These are phyloP conservation scores for Paxillus rubicundulus DNA, from an alignment of 768 basidiomycete genomes.

Conservation along the genomic window DNA sequence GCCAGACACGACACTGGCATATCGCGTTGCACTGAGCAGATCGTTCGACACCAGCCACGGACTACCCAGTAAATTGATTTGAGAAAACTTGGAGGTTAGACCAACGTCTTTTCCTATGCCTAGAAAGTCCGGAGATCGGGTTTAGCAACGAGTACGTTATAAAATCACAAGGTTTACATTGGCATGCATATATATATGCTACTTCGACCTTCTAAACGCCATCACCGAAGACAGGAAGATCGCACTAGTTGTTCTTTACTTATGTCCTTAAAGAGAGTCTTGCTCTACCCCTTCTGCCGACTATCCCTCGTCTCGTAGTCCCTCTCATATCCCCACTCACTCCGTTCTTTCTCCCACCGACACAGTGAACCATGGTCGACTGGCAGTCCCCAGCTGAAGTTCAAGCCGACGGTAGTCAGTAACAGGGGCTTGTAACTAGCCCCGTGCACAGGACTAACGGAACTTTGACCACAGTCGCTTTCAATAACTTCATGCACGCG, in stretches of 20 bases:
- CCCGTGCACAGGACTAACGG: constrained; percentile 6
- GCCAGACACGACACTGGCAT: no score
- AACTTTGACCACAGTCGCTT: constrained; percentile 20
- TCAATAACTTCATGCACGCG: constrained; percentile 56
- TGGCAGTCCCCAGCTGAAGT: constrained; percentile 54
- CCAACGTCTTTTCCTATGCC: no score
- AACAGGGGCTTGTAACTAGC: constrained; percentile 1
- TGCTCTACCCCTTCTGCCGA: background rate
- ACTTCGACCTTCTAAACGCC: constrained; percentile 18
- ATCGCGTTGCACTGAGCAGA: no score
- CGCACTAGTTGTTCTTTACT: background rate
- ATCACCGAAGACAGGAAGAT: constrained; percentile 10
- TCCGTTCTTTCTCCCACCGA: background rate
- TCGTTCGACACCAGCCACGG: no score
- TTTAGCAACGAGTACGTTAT: constrained; percentile 5
- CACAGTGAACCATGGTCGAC: constrained; percentile 44
- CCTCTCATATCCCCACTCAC: background rate
- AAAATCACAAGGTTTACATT: background rate
- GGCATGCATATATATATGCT: background rate
- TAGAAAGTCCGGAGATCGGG: background rate
- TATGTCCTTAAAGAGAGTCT: constrained; percentile 10
- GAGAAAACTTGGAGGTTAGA: no score
- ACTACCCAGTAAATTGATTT: no score
- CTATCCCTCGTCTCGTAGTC: background rate
- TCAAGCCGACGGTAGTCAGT: constrained; percentile 45